Evolutionary conservation across 1,139 yeast species (phyloP).

Genomic region (Kodamaea sp.): DNA sequence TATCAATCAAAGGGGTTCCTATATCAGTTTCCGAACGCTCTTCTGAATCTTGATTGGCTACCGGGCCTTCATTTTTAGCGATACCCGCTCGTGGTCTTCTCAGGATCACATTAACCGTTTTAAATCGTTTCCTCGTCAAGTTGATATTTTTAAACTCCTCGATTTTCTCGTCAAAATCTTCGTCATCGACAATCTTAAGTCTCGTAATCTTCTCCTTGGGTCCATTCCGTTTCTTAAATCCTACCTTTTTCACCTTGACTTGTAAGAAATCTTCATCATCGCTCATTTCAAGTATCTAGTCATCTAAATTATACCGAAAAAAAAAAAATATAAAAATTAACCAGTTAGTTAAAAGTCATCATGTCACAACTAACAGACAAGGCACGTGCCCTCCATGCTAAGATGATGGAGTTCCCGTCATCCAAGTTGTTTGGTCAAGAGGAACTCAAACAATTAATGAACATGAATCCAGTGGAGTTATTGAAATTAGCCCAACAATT

Average conservation of each 20-base stretch:
- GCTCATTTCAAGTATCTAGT: neutral
- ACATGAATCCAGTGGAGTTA: conserved; percentile 41
- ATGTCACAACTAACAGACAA: conserved; percentile 36
- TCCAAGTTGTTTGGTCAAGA: conserved; percentile 53
- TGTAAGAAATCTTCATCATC: conserved; percentile 6
- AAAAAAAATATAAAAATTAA: neutral
- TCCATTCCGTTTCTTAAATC: conserved; percentile 22
- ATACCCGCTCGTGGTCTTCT: neutral
- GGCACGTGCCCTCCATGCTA: conserved; percentile 54
- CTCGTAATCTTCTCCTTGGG: conserved; percentile 7
- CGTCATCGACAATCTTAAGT: conserved; percentile 1
- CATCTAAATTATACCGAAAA: conserved; percentile 7
- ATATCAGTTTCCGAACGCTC: neutral
- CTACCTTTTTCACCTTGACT: conserved; percentile 8
- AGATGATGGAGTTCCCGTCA: conserved; percentile 52
- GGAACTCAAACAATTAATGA: conserved; percentile 49
- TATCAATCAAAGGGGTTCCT: conserved; percentile 2
- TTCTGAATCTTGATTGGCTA: neutral
- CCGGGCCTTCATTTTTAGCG: neutral
- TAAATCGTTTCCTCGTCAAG: conserved; percentile 2
- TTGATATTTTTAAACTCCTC: neutral
- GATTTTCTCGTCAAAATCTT: neutral
- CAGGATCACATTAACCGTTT: neutral
- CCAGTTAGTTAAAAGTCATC: neutral
- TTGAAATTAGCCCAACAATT: conserved; percentile 64